Conservation (phyloP, 768 basidiomycete species). For the Zangia roseola region DNA sequence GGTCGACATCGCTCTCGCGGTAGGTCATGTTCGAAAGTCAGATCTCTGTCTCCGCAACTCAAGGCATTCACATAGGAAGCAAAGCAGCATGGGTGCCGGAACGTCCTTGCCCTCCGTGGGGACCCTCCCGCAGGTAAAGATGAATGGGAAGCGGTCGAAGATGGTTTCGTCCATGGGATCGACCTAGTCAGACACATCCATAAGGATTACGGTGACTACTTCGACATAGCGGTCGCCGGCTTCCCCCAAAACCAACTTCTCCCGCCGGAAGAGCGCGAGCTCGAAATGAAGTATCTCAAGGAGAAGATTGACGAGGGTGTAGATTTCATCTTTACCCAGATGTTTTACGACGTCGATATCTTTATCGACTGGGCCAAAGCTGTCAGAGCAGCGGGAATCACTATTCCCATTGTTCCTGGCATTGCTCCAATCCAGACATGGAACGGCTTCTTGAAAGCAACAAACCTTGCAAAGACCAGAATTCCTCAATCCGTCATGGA, state of each 20-base stretch:
- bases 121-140: constrained; percentile 89
- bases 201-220: constrained; percentile 81
- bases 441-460: constrained; percentile 90
- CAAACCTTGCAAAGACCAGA: constrained; percentile 70
- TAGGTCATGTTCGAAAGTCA: constrained; percentile 40
- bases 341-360: constrained; percentile 93
- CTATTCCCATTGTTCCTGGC: constrained; percentile 89
- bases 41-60: constrained; percentile 2
- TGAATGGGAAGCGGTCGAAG: constrained; percentile 90
- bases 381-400: constrained; percentile 82
- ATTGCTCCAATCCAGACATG: constrained; percentile 95
- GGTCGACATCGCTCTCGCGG: constrained; percentile 85
- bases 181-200: constrained; percentile 92
- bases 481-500: constrained; percentile 79
- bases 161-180: constrained; percentile 86
- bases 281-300: constrained; percentile 84
- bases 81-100: constrained; percentile 84
- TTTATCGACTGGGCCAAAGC: constrained; percentile 90
- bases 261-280: constrained; percentile 67
- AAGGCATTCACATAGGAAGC: constrained; percentile 62
- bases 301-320: constrained; percentile 90
- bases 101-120: constrained; percentile 90
- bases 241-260: constrained; percentile 84
- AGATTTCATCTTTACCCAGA: constrained; percentile 95
- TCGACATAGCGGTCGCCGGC: constrained; percentile 92